Percentiles rank a stretch among this genome's conserved stretches.
Conservation (phyloP, 192 early-diverging fungal genomes). For the Pecoramyces ruminantium region DNA sequence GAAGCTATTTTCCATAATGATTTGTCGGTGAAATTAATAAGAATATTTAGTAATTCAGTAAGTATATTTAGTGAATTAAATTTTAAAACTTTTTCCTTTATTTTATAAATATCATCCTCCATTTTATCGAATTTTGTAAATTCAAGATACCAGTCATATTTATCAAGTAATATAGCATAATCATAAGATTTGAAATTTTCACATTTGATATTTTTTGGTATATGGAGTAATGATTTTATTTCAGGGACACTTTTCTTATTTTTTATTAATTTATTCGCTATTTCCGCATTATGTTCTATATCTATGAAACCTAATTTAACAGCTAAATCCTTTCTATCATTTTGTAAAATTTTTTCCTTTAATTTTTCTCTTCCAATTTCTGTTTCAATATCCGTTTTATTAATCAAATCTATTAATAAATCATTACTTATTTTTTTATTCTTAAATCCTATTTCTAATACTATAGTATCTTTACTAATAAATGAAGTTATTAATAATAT, state of each 20-base stretch:
- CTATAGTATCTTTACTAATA: background rate
- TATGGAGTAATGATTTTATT: background rate
- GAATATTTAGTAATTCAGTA: background rate
- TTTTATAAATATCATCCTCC: background rate
- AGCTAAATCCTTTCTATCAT: background rate
- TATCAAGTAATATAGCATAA: background rate
- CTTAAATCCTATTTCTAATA: background rate
- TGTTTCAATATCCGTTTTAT: background rate
- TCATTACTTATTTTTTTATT: background rate
- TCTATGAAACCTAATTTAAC: background rate
- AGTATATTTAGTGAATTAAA: background rate
- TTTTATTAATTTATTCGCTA: background rate
- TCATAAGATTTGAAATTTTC: background rate
- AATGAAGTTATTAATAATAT: background rate
- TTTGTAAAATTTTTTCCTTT: background rate
- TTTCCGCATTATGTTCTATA: background rate
- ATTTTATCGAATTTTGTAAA: background rate
- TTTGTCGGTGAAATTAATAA: background rate
- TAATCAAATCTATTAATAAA: background rate
- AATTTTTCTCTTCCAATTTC: background rate
- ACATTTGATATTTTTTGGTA: background rate
- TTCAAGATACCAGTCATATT: background rate
- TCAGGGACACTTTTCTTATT: background rate
- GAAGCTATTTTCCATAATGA: background rate
- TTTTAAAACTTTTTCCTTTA: background rate